Base-by-base conservation (phyloP, 441 rosid genomes). In the Geranium incanum region DNA sequence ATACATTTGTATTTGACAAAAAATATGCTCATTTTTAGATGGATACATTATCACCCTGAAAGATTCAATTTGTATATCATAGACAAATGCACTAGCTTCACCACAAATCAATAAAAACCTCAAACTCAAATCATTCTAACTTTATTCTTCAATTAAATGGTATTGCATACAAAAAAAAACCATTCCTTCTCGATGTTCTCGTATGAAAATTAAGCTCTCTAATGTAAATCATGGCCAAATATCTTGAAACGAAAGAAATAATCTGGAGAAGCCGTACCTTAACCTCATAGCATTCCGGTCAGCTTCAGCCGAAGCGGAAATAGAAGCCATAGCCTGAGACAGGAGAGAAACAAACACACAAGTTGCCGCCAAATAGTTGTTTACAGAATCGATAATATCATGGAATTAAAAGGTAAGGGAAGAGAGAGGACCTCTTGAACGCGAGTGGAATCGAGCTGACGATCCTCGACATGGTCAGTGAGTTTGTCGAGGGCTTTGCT, bases 401-500 rank as follows among this genome's bases (percentile, higher is more conserved):
- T 3, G 15, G 41, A 4, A 45, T 48, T 33, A 0, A 37, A 36
- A 0, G 69, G 38, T 60, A 28, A 43, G 67, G 0, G 36, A n/a
- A 68, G 16, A 45, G 65, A 63, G 65, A 28, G 4, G 45, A 89
- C 97, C 92, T 88, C 87, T 82, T 91, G 96, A 75, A 89, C 97
- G 38, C 96, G 98, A 70, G 92, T 86, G 28, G 97, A 89, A 81
- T 90, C 88, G 77, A 94, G 95, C 87, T 91, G 97, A 43, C 96
- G 96, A 82, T 91, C 97, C 82, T 91, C 96, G 23, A 94, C 98
- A 9, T 86, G 97, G 77, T 91, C 96, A 50, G 96, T 89, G 75
- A 91, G 96, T 84, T 90, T 92, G 79, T 92, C 91, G 38, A 90
- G 78, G n/a, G 96, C 97, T 81, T 92, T 94, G 90, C 94, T 92